phyloP scores from a whole-genome alignment of 306 rosid genomes.

The Pterocarpus macrocarpus region DNA sequence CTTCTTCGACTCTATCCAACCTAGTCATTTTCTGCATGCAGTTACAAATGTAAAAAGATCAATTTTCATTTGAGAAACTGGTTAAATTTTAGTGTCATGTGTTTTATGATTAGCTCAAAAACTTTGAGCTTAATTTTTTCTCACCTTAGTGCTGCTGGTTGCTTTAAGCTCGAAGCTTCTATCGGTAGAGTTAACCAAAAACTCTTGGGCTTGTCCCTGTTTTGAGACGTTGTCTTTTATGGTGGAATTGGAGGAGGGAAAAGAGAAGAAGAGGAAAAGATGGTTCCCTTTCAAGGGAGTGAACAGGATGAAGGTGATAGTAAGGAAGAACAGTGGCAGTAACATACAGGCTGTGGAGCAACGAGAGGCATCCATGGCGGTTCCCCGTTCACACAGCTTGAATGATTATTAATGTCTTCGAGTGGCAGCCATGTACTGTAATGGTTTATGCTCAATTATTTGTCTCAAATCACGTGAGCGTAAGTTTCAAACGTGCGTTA shows the following conservation, averaged over 20 bases:
- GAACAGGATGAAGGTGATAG: conserved; percentile 35
- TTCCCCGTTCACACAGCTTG: no score
- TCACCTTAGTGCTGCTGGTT: conserved; percentile 37
- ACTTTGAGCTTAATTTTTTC: neutral
- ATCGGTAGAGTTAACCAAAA: conserved; percentile 40
- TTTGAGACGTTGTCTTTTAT: neutral
- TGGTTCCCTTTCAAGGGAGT: conserved; percentile 26
- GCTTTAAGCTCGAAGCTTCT: conserved; percentile 21
- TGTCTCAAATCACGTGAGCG: no score
- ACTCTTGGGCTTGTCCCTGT: conserved; percentile 23
- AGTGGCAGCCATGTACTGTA: no score
- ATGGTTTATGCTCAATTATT: no score
- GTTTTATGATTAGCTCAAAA: neutral
- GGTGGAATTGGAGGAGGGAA: neutral
- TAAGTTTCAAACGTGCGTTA: no score
- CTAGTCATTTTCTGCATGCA: conserved; percentile 46
- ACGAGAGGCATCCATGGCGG: conserved; percentile 16
- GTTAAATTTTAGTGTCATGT: neutral
- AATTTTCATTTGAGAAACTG: neutral
- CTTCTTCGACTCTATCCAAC: conserved; percentile 46
- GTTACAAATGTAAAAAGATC: neutral
- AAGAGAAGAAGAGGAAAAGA: neutral
- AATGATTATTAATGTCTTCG: no score
- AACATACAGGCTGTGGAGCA: conserved; percentile 16
- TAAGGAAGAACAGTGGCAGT: conserved; percentile 18